Evolutionary conservation across 371 early-diverging fungal genomes (phyloP).

Genomic region (Mucor irregularis): DNA sequence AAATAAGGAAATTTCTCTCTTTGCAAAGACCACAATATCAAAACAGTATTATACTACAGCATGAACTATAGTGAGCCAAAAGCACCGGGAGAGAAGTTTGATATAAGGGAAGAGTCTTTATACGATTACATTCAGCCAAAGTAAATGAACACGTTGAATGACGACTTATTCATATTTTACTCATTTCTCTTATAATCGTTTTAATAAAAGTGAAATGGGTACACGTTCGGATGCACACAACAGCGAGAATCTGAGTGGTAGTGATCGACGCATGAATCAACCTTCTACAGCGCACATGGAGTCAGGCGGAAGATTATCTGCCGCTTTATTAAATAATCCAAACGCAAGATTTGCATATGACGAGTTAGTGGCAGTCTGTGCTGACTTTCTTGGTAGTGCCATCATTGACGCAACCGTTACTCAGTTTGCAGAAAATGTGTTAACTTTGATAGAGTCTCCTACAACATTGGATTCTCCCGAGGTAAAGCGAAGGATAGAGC

Average conservation of each 20-base stretch:
- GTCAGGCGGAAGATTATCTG: background rate
- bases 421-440: slow-evolving; percentile 15
- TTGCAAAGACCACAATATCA: too few relatives aligned
- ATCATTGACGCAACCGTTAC: slow-evolving; percentile 2
- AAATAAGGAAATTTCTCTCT: too few relatives aligned
- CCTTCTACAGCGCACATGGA: background rate
- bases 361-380: slow-evolving; percentile 11
- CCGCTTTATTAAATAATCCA: background rate
- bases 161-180: background rate
- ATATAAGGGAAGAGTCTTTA: background rate
- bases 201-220: background rate
- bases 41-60: background rate
- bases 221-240: background rate
- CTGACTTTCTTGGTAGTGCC: background rate
- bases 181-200: background rate
- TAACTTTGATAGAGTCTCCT: slow-evolving; percentile 12
- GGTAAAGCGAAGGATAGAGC: slow-evolving; percentile 21
- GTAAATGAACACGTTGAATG: slow-evolving; percentile 3
- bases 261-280: background rate
- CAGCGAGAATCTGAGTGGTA: background rate
- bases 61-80: slow-evolving; percentile 9
- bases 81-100: slow-evolving; percentile 27
- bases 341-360: slow-evolving; percentile 17
- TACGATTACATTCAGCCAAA: slow-evolving; percentile 5
- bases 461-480: slow-evolving; percentile 7